These are phyloP conservation scores for Xylaria scruposa DNA, from an alignment of 495 filamentous ascomycete genomes.

Conservation along the genomic window DNA sequence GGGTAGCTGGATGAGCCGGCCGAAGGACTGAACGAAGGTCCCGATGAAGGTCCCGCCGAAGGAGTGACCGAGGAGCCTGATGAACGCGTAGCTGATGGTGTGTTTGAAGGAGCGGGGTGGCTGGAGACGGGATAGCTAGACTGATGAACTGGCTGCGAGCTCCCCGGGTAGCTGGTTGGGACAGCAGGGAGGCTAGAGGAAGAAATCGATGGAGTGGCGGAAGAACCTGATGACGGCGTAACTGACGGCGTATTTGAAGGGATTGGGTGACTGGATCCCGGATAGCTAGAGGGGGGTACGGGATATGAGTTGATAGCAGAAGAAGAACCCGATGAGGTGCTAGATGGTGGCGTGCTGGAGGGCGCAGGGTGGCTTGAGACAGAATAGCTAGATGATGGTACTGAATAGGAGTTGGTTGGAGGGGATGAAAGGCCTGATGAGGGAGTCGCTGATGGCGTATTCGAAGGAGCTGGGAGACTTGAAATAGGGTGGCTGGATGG, in stretches of 20 bases:
- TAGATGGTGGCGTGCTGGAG: slow-evolving; percentile 1
- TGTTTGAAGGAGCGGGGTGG: background rate
- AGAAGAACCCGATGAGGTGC: slow-evolving; percentile 1
- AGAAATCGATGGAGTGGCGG: background rate
- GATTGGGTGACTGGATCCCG: background rate
- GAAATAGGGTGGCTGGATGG: background rate
- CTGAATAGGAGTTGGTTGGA: background rate
- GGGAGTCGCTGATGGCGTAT: background rate
- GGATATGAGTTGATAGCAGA: slow-evolving; percentile 13
- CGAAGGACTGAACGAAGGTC: too few relatives aligned
- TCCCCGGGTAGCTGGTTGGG: too few relatives aligned
- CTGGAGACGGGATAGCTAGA: background rate
- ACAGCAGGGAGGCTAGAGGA: too few relatives aligned
- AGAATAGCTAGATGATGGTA: background rate
- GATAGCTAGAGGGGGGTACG: background rate
- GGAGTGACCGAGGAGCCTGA: background rate
- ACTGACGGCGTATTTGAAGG: background rate
- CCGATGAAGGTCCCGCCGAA: too few relatives aligned
- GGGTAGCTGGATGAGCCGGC: background rate
- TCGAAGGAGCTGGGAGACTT: background rate
- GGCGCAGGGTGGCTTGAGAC: background rate
- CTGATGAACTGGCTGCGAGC: too few relatives aligned
- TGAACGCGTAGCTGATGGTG: background rate
- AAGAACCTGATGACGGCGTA: slow-evolving; percentile 7
- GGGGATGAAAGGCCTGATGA: slow-evolving; percentile 4